A percentile compares a stretch with the other conserved stretches of the same genome.
phyloP scores from a whole-genome alignment of 202 grass and related monocot genomes.

The Zoysia matrella region DNA sequence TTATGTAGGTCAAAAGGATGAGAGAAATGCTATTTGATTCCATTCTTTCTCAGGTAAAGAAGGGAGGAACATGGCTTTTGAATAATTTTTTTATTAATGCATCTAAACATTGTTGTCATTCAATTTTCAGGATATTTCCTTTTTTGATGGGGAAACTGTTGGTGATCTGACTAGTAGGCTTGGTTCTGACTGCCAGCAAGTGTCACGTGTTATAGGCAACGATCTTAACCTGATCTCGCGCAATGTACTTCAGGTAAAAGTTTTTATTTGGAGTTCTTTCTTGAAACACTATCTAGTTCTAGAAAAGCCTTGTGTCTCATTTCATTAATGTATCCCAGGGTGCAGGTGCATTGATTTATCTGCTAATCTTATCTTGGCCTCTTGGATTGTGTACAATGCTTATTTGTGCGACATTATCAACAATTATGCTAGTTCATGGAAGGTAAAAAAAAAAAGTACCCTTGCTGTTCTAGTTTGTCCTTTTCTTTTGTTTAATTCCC shows the following conservation, averaged over 20 bases:
- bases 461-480: constrained; percentile 27
- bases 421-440: constrained; percentile 92
- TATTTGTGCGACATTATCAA: constrained; percentile 75
- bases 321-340: constrained; percentile 66
- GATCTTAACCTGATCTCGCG: constrained; percentile 96
- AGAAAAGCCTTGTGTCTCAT: constrained; percentile 28
- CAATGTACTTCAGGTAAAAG: constrained; percentile 90
- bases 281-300: constrained; percentile 1
- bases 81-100: not conserved
- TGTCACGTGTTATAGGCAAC: constrained; percentile 95
- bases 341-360: constrained; percentile 88
- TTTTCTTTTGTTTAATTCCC: constrained; percentile 14
- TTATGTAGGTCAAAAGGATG: constrained; percentile 81
- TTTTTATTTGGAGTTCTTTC: constrained; percentile 21
- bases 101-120: constrained; percentile 5
- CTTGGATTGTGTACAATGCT: constrained; percentile 87
- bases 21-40: constrained; percentile 94
- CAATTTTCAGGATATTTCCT: constrained; percentile 77
- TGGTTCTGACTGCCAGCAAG: constrained; percentile 99
- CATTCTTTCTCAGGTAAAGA: constrained; percentile 88
- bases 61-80: not conserved
- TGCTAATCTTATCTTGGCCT: constrained; percentile 94
- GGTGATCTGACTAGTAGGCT: constrained; percentile 98
- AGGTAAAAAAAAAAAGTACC: constrained; percentile 48
- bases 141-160: constrained; percentile 98